Evolutionary conservation across 768 basidiomycete species (phyloP), one percentile per base, ranked within the genome.

Genomic region (Tubosaeta sp.): DNA sequence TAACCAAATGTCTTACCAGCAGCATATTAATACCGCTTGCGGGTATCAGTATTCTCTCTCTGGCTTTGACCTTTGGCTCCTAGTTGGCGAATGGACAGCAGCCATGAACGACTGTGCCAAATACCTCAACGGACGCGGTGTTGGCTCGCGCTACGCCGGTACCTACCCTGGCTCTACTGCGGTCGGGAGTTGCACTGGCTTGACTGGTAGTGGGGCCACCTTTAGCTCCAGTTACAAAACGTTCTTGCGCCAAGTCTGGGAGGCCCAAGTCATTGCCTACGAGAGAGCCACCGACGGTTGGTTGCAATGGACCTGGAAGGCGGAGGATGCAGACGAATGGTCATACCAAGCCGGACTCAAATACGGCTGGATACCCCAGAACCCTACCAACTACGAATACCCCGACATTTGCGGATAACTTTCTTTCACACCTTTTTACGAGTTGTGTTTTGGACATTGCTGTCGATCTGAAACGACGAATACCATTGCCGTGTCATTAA

Each of bases 61-160:
- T 0, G 58, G 61, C 18, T 83, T 82, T 57, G 75, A 80, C 34
- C 76, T 94, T 24, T 92, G 90, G 92, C 76, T 81, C 14, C 74
- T 93, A 39, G 90, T 93, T 22, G 92, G 93, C 36, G 93, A 96
- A 71, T 96, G 89, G 84, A 83, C 87, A 1, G 79, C 88, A 3
- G 87, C 86, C 2, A 70, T 77, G 46, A 91, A 80, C 7, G 90
- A 90, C 60, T 90, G 89, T 56, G 69, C 69, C 41, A 60, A 13
- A 31, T 71, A 69, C 40, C 73, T 96, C 42, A 94, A 94, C 57
- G 93, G 93, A 3, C 82, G 90, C 39, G 90, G 88, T 3, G 57
- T 74, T 35, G 85, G 87, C 3, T 75, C 85, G 6, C 73, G 86
- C 36, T 84, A 79, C 57, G 83, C 78, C 51, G 88, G 88, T 25